phyloP scores from a whole-genome alignment of 306 rosid species.

The Neltuma alba region DNA sequence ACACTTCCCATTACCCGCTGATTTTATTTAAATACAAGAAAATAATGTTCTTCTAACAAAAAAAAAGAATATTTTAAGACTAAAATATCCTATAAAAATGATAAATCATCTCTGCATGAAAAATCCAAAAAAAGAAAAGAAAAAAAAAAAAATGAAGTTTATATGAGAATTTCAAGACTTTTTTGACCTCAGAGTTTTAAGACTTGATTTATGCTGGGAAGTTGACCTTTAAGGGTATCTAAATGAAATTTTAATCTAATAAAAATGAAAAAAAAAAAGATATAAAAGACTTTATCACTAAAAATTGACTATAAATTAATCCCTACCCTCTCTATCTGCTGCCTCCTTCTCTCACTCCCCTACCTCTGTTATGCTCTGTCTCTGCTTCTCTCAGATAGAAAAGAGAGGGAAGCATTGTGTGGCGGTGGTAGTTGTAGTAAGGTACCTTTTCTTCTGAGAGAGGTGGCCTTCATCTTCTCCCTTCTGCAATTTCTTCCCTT shows the following conservation, averaged over 20 bases:
- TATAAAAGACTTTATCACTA: constrained; percentile 16
- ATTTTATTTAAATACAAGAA: neutral
- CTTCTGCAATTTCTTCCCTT: neutral
- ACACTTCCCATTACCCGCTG: no score
- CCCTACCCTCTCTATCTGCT: constrained; percentile 34
- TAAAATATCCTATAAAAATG: neutral
- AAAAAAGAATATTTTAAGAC: neutral
- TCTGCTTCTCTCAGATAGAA: constrained; percentile 35
- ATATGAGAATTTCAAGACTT: neutral
- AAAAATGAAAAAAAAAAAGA: neutral
- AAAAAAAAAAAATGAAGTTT: neutral
- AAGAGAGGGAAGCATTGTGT: constrained; percentile 42
- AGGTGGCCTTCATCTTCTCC: constrained; percentile 1
- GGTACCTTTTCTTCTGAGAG: constrained; percentile 18
- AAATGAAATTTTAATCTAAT: neutral
- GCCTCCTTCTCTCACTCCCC: constrained; percentile 14
- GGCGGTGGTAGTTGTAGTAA: constrained; percentile 9
- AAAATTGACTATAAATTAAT: constrained; percentile 62
- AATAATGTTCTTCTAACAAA: neutral
- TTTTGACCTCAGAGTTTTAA: no score
- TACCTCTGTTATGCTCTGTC: constrained; percentile 42
- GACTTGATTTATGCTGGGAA: no score
- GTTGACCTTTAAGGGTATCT: no score
- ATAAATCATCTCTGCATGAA: neutral
- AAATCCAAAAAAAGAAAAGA: neutral